Conservation (phyloP, 2,329 filamentous ascomycete genomes). For the Epichloe baconii region DNA sequence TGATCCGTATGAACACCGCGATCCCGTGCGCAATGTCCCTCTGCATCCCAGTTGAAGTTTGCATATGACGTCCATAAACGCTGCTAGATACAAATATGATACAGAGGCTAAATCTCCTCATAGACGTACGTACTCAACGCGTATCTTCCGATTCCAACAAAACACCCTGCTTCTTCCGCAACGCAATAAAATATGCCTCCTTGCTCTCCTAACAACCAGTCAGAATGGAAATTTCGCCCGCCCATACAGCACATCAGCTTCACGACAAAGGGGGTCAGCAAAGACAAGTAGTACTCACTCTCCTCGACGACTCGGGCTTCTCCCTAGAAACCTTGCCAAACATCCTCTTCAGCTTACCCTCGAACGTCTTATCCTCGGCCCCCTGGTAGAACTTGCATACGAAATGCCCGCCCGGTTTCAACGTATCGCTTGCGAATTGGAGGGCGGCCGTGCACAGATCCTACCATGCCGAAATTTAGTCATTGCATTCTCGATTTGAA, state of each 20-base stretch:
- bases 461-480: slow-evolving; percentile 30
- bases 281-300: slow-evolving; percentile 38
- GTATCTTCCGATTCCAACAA: slow-evolving; percentile 8
- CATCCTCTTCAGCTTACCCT: slow-evolving; percentile 58
- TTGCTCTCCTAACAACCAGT: slow-evolving; percentile 30
- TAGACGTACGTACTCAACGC: background rate
- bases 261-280: background rate
- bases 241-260: background rate
- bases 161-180: slow-evolving; percentile 48
- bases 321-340: slow-evolving; percentile 78
- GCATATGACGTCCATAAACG: too few relatives aligned
- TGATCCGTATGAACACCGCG: too few relatives aligned
- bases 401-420: slow-evolving; percentile 75
- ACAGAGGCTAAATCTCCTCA: too few relatives aligned
- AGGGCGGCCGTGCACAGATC: slow-evolving; percentile 82
- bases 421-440: slow-evolving; percentile 70
- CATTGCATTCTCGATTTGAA: too few relatives aligned
- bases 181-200: slow-evolving; percentile 75
- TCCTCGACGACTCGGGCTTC: slow-evolving; percentile 84
- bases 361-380: slow-evolving; percentile 66
- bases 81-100: too few relatives aligned
- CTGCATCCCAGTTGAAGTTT: too few relatives aligned
- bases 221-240: background rate
- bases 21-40: too few relatives aligned
- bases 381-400: slow-evolving; percentile 98